These are phyloP conservation scores for Ehretia macrophylla DNA, from an alignment of 257 asterid genomes.

Conservation along the genomic window DNA sequence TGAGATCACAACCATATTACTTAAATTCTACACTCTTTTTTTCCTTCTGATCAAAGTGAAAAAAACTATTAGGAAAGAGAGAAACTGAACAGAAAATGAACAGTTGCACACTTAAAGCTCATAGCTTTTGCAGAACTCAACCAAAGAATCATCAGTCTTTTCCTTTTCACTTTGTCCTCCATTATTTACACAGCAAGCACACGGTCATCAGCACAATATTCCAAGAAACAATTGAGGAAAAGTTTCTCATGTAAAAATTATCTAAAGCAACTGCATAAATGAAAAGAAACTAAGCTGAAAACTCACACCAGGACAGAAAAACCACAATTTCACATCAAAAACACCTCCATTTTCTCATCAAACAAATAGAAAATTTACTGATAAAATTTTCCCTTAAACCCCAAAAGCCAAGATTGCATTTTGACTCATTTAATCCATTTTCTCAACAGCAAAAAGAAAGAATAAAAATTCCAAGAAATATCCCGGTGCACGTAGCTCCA, in stretches of 20 bases:
- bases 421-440: conserved; percentile 4
- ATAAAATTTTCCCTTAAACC: conserved; percentile 5
- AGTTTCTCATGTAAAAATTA: conserved; percentile 5
- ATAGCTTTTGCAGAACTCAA: conserved; percentile 16
- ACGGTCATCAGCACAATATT: conserved; percentile 33
- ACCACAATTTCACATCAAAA: too few relatives aligned
- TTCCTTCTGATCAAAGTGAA: conserved; percentile 26
- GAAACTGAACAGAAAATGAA: conserved; percentile 22
- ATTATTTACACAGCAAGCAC: conserved; percentile 6
- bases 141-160: conserved; percentile 16
- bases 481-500: too few relatives aligned
- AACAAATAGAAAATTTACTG: neutral
- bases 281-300: conserved; percentile 5
- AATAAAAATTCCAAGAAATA: neutral
- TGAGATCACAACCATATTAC: conserved; percentile 11
- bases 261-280: conserved; percentile 18
- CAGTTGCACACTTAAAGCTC: conserved; percentile 25
- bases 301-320: too few relatives aligned
- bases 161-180: conserved; percentile 24
- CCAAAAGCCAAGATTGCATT: conserved; percentile 10
- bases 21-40: conserved; percentile 6
- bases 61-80: conserved; percentile 11
- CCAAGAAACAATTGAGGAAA: conserved; percentile 25
- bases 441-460: neutral
- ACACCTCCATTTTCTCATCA: neutral